Conservation (phyloP, 2,329 filamentous ascomycete genomes). For the Meredithiella fracta region DNA sequence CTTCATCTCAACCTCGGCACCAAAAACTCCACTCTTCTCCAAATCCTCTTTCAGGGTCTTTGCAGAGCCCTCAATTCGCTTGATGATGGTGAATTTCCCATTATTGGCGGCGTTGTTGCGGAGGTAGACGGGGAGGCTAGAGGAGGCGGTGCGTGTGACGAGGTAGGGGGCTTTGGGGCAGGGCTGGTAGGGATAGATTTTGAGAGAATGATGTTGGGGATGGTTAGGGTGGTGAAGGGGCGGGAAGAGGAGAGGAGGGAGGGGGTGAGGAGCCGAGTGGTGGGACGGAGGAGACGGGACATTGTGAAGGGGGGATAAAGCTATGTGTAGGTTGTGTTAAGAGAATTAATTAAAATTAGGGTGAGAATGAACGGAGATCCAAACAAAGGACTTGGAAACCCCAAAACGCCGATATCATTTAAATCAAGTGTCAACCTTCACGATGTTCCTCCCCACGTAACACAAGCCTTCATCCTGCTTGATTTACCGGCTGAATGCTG, state of each 20-base stretch:
- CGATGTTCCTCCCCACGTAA: no score
- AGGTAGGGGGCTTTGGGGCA: neutral
- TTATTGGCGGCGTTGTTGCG: neutral
- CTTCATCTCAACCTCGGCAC: constrained; percentile 32
- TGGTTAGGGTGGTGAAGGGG: constrained; percentile 12
- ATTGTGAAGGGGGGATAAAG: neutral
- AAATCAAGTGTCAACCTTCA: no score
- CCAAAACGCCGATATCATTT: no score
- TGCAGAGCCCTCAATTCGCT: constrained; percentile 63
- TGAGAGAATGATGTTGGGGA: constrained; percentile 6
- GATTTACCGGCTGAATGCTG: constrained; percentile 6
- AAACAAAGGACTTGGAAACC: no score
- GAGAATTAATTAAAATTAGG: neutral
- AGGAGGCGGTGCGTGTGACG: neutral
- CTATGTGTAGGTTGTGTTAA: neutral
- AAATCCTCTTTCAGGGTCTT: constrained; percentile 48
- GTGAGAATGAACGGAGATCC: neutral
- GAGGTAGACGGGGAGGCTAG: neutral
- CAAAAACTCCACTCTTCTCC: constrained; percentile 37
- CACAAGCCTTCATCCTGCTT: no score
- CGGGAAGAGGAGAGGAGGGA: constrained; percentile 5
- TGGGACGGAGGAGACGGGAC: neutral
- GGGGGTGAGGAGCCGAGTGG: neutral
- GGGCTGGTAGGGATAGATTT: neutral
- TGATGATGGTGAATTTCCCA: constrained; percentile 41